Conservation (phyloP, 2,329 filamentous ascomycete species). For the Diaporthe batatas region DNA sequence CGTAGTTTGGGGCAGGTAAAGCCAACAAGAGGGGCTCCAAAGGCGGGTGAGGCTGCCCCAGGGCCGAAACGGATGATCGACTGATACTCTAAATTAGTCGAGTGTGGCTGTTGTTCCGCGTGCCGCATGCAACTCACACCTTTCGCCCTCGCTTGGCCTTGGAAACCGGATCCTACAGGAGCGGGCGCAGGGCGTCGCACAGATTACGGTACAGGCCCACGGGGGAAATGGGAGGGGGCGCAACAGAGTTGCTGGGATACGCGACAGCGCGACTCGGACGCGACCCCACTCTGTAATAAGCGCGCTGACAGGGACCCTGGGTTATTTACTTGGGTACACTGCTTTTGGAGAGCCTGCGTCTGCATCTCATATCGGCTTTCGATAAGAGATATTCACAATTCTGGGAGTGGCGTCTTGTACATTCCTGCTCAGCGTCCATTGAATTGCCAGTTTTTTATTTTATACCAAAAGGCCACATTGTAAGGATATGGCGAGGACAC, state of each 20-base stretch:
- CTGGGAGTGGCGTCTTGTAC: conserved; percentile 4
- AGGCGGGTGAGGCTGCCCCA: conserved; percentile 26
- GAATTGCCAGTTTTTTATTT: not conserved
- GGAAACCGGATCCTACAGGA: conserved; percentile 30
- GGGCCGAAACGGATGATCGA: conserved; percentile 30
- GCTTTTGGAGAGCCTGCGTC: not conserved
- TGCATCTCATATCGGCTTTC: conserved; percentile 14
- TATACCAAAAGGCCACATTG: not conserved
- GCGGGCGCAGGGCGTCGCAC: conserved; percentile 23
- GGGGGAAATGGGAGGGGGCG: conserved; percentile 20
- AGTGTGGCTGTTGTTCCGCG: conserved; percentile 29
- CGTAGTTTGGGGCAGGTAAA: not conserved
- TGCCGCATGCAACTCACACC: conserved; percentile 35
- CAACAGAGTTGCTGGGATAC: conserved; percentile 18
- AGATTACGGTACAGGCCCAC: conserved; percentile 32
- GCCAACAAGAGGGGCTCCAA: conserved; percentile 22
- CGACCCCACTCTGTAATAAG: conserved; percentile 29
- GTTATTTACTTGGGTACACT: conserved; percentile 9
- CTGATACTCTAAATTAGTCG: conserved; percentile 26
- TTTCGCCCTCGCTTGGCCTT: not conserved
- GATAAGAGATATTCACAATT: conserved; percentile 10
- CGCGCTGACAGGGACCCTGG: conserved; percentile 18
- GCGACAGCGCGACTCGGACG: conserved; percentile 25
- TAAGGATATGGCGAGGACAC: conserved; percentile 63
- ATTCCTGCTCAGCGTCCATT: not conserved